Evolutionary conservation across 345 rosid genomes (phyloP).

Genomic region (Melastoma malabathricum): DNA sequence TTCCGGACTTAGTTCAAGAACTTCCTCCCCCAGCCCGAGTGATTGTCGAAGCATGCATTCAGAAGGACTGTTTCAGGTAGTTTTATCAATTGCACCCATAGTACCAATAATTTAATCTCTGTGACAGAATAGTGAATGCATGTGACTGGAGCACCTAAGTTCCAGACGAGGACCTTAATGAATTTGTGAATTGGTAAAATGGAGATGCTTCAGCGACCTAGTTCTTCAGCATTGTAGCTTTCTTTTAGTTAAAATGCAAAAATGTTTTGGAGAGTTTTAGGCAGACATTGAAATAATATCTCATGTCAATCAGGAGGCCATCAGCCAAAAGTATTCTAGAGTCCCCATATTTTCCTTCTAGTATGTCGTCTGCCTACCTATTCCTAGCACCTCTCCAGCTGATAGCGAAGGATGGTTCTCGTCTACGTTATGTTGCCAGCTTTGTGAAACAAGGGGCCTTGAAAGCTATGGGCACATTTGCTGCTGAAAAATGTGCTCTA

Average conservation of each 20-base stretch:
- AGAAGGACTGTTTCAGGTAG: constrained; percentile 60
- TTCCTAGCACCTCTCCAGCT: constrained; percentile 82
- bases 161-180: too few species aligned
- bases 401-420: constrained; percentile 47
- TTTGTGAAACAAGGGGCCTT: constrained; percentile 80
- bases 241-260: too few species aligned
- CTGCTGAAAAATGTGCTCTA: constrained; percentile 70
- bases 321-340: constrained; percentile 64
- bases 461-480: constrained; percentile 72
- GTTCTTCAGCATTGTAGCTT: too few species aligned
- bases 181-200: too few species aligned
- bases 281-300: too few species aligned
- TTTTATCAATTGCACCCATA: constrained; percentile 2
- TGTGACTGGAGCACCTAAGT: too few species aligned
- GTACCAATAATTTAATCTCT: neutral
- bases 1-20: constrained; percentile 47
- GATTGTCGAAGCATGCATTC: constrained; percentile 67
- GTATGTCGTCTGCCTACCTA: constrained; percentile 66
- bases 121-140: neutral
- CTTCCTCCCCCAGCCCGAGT: constrained; percentile 63
- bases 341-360: constrained; percentile 74
- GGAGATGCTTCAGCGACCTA: too few species aligned
- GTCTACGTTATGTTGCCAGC: constrained; percentile 65
- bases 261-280: too few species aligned
- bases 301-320: constrained; percentile 60